Evolutionary conservation across 2,329 filamentous ascomycete species (phyloP).

Genomic region (Colletotrichum sansevieriae): DNA sequence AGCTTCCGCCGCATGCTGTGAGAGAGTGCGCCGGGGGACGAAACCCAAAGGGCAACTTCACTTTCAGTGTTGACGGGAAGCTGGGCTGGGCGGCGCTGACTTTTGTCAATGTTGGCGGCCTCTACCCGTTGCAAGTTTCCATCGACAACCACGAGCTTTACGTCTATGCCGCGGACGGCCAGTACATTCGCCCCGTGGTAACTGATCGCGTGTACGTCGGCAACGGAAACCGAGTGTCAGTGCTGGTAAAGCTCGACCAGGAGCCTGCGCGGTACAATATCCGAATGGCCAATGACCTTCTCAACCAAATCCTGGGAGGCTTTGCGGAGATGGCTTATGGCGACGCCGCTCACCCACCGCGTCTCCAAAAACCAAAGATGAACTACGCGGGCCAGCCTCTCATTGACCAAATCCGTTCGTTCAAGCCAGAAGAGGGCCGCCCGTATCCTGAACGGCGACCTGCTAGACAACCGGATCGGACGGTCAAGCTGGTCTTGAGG

Average conservation of each 20-base stretch:
- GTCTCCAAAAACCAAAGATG: neutral
- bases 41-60: conserved; percentile 14
- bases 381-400: conserved; percentile 22
- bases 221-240: conserved; percentile 56
- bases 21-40: neutral
- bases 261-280: conserved; percentile 53
- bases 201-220: conserved; percentile 45
- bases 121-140: conserved; percentile 46
- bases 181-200: conserved; percentile 53
- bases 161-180: conserved; percentile 58
- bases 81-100: neutral
- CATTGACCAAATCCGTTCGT: neutral
- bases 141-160: conserved; percentile 59
- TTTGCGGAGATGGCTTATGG: conserved; percentile 20
- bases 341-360: neutral
- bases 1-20: neutral
- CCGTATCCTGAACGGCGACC: neutral
- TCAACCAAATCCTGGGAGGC: conserved; percentile 16
- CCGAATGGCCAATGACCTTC: conserved; percentile 37
- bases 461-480: neutral
- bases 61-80: neutral
- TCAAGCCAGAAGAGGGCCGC: conserved; percentile 9
- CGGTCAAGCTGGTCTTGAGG: conserved; percentile 4
- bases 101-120: conserved; percentile 13
- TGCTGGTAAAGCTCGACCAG: conserved; percentile 57